Percentiles rank a stretch among this genome's conserved stretches.
These are phyloP conservation scores for Cryptococcus hybrid DNA, from an alignment of 1,284 basidiomycete genomes.

Conservation along the genomic window DNA sequence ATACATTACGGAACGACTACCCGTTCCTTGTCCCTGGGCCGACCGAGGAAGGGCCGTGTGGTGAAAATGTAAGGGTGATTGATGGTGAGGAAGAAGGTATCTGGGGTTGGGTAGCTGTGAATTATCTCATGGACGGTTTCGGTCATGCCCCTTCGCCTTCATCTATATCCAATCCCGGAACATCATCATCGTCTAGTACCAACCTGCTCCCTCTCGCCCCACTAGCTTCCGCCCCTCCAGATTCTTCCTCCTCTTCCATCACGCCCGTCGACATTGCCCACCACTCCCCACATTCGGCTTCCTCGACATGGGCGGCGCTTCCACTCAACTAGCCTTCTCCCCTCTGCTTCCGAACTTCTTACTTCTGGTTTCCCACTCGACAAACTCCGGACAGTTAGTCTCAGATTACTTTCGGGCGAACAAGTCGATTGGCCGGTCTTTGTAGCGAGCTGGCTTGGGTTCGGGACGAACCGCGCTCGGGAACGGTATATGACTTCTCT, in stretches of 20 bases:
- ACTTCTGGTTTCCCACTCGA: slow-evolving; percentile 53
- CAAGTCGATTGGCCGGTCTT: slow-evolving; percentile 91
- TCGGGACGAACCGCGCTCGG: slow-evolving; percentile 93
- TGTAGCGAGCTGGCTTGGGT: slow-evolving; percentile 97
- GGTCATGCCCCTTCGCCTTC: slow-evolving; percentile 51
- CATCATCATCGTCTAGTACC: slow-evolving; percentile 1
- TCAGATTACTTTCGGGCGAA: slow-evolving; percentile 79
- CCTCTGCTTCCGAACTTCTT: slow-evolving; percentile 57
- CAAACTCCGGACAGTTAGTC: slow-evolving; percentile 73
- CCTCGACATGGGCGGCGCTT: slow-evolving; percentile 98
- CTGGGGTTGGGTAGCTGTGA: slow-evolving; percentile 98
- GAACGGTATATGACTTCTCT: slow-evolving; percentile 80
- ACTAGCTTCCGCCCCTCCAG: slow-evolving; percentile 35
- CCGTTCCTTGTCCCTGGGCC: slow-evolving; percentile 49
- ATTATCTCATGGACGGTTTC: slow-evolving; percentile 99
- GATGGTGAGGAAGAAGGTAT: slow-evolving; percentile 97
- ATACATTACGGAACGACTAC: slow-evolving; percentile 69
- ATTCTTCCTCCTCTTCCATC: slow-evolving; percentile 26
- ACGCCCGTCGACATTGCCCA: slow-evolving; percentile 48
- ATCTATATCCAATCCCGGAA: not conserved
- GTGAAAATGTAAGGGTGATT: slow-evolving; percentile 88
- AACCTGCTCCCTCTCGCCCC: slow-evolving; percentile 37
- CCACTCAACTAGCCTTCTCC: slow-evolving; percentile 95
- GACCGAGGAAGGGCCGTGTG: slow-evolving; percentile 70
- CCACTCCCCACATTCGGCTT: slow-evolving; percentile 83